Base-by-base conservation (phyloP, 2,329 filamentous ascomycete species). In the Neofusicoccum sp. region DNA sequence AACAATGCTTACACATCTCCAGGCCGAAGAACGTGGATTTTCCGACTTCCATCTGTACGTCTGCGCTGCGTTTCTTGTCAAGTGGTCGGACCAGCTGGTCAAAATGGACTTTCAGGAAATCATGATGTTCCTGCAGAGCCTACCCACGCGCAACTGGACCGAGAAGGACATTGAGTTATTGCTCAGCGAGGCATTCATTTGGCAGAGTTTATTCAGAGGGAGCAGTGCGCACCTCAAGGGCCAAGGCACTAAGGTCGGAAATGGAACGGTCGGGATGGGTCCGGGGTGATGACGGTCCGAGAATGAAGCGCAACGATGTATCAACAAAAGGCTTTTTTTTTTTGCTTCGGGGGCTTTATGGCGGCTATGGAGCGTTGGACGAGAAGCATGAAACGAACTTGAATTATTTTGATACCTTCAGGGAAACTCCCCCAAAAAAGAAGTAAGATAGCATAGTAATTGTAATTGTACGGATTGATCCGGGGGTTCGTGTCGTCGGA, bases 91-190 rank as follows among this genome's bases (percentile, higher is more conserved):
- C 69, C 92, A 96, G 75, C 84, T 99, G 49, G 85, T 94, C 65
- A 95, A 93, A 76, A 98, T 98, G 94, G 95, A 99, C 76, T 98
- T 98, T 68, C 87, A 98, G 80, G 94, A 97, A 77, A 89, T 97
- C 64, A 97, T 99, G 93, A 99, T 99, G 94, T 99, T 99, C 74
- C 81, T 99, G 61, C 95, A 99, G 79, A 91, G 92, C 48, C 81
- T 99, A 63, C 95, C 96, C 3, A 99, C 96, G 6, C 89, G 90
- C 69, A 86, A 89, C 61, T 99, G 95, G 95, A 97, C 92, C 1
- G 95, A 97, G 75, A 98, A 98, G 80, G 95, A 99, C 73, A 96
- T 99, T 71, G 95, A 98, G 76, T 84, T 99, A 64, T 82, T 99
- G 61, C 83, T 99, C 47, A 97, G 93, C 73, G 95, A 99, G 79